Base-by-base conservation (phyloP, 805 yeast genomes). In the Grigorovia humatica region DNA sequence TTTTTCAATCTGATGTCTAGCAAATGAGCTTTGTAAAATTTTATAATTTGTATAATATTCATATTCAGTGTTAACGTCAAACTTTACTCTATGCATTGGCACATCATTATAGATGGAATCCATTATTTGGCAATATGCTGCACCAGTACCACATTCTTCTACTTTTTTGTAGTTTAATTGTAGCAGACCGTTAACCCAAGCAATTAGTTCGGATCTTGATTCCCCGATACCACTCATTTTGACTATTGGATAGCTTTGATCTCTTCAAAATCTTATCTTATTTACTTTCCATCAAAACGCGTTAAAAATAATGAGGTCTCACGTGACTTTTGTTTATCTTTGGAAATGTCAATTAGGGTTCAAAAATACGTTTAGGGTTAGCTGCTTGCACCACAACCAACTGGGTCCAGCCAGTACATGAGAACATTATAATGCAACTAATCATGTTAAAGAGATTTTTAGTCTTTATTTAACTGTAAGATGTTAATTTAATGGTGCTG, bases 91-190 rank as follows among this genome's bases (percentile, higher is more conserved):
- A 48, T 71, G 62, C 83, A 91, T 78, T 1, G 96, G 93, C 18
- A 93, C 76, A 58, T 88, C 96, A 9, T 84, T 82, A 60, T 75
- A 86, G 18, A 93, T 81, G 8, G 89, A 80, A 67, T 93, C 97
- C 73, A 91, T 75, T 43, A 93, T 77, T 70, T 90, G 96, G 67
- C 97, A 89, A 65, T 88, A 91, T 0, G 88, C 91, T 1, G 96
- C 96, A 1, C 99, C 99, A 2, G 85, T 80, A 17, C 99, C 99
- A 64, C 96, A 83, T 67, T 90, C 90, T 64, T 93, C 99, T 1
- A 93, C 84, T 64, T 85, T 88, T 41, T 80, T 74, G 60, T 86
- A 79, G 55, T 81, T 73, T 44, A 89, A 68, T 45, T 77, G 77
- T 47, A 88, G 73, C 2, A 86, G 76, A 44, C 78, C 74, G 62